Base-by-base conservation (phyloP, 805 yeast species). In the Schizosaccharomyces japonicus region DNA sequence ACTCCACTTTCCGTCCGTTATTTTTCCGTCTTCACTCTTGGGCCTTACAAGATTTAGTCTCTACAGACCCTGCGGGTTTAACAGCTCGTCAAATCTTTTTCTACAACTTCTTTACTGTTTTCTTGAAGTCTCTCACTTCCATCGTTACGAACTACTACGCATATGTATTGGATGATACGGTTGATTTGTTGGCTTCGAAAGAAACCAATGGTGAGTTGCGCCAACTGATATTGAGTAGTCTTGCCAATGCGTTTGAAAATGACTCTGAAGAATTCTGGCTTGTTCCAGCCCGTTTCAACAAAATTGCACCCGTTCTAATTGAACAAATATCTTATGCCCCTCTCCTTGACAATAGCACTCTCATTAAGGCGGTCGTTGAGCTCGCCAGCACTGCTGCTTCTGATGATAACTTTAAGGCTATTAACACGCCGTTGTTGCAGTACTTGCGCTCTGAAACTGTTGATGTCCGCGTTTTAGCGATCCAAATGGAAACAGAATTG, bases 191-290 rank as follows among this genome's bases (percentile, higher is more conserved):
- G 56, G 61, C 44, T 31, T 42, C 46, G 8, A 29, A 28, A 27
- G 33, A 42, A 6, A 42, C 46, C 17, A 29, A 27, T 15, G 27
- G 33, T 42, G 46, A 42, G 27, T 17, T 42, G 8, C 31, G 46
- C 10, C 33, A 27, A 8, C 19, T 28, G 32, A 15, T 42, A 15
- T 15, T 26, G n/a, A 29, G 33, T 17, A 42, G 46, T 29, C 11
- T 42, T 15, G 49, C 44, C n/a, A 10, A 29, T 21, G 39, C 39
- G 13, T 39, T 36, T 30, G 44, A 36, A 27, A 39, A 31, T 21
- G 95, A 87, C 58, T 81, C 78, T 57, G 94, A 80, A 55, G 98
- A 90, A 57, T 90, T 81, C 65, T 90, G 99, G 99, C 78, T 80
- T 50, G 75, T 83, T 42, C 78, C 78, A 47, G 73, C 83, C 25